A percentile compares a stretch with the other conserved stretches of the same genome.
Evolutionary conservation across 208 protist species (phyloP).

Genomic region (Balamuthia mandrillaris): DNA sequence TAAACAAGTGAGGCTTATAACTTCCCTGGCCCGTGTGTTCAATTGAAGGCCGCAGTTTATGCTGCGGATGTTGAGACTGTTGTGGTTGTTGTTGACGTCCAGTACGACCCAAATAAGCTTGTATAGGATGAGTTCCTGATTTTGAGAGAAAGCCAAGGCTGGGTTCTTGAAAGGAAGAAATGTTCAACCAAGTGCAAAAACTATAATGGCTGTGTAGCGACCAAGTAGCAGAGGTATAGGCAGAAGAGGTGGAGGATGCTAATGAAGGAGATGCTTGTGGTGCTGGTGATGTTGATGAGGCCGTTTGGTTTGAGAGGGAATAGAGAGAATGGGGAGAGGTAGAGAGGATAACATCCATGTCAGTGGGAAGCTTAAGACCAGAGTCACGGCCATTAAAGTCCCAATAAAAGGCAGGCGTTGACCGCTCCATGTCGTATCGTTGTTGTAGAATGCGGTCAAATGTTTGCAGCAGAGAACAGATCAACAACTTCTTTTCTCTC

Average conservation of each 20-base stretch:
- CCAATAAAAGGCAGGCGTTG: conserved; percentile 25
- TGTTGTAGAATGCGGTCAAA: conserved; percentile 23
- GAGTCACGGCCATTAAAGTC: conserved; percentile 30
- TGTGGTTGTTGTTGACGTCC: too few relatives aligned
- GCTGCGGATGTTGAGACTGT: neutral
- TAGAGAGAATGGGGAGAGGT: neutral
- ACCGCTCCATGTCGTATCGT: conserved; percentile 5
- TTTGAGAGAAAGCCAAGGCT: too few relatives aligned
- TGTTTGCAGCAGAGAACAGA: conserved; percentile 20
- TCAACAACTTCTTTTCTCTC: too few relatives aligned
- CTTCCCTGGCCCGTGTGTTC: neutral
- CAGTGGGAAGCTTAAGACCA: neutral
- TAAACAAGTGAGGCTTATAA: neutral
- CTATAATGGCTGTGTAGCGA: conserved; percentile 7
- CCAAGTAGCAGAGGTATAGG: neutral
- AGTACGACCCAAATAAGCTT: too few relatives aligned
- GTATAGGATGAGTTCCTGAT: too few relatives aligned
- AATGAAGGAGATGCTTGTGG: neutral
- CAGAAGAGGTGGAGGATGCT: neutral
- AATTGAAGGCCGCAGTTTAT: neutral
- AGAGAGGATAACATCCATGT: neutral
- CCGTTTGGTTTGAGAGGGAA: neutral
- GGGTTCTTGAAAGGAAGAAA: conserved; percentile 21
- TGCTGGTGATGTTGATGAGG: neutral
- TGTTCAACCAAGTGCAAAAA: conserved; percentile 21